Conservation (phyloP, 2,329 filamentous ascomycete species). For the Geosmithia flava region DNA sequence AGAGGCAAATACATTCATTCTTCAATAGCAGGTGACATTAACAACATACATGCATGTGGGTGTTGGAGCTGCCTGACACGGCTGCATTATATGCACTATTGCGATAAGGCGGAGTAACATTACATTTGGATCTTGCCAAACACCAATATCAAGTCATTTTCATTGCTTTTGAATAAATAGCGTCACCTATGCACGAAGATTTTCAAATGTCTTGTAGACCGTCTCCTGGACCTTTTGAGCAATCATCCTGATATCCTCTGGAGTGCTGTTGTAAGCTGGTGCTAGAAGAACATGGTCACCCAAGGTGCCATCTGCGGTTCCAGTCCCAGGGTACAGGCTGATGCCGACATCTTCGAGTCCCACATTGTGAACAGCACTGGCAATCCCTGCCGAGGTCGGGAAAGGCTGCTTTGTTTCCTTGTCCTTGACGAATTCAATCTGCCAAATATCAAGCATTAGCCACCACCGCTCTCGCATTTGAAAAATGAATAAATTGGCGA, state of each 20-base stretch:
- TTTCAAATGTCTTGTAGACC: neutral
- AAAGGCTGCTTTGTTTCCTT: conserved; percentile 14
- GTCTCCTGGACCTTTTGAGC: conserved; percentile 6
- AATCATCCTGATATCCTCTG: conserved; percentile 8
- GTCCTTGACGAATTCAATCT: conserved; percentile 15
- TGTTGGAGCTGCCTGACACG: no score
- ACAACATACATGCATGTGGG: no score
- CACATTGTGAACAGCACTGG: conserved; percentile 14
- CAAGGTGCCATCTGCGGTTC: conserved; percentile 8
- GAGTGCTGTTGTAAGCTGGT: conserved; percentile 31
- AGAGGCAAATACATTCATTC: no score
- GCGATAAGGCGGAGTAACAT: no score
- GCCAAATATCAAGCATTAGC: neutral
- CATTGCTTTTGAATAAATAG: no score
- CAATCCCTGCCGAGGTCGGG: conserved; percentile 14
- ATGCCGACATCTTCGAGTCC: conserved; percentile 30
- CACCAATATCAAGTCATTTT: no score
- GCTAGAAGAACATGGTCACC: conserved; percentile 12
- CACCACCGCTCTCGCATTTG: neutral
- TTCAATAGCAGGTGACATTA: no score
- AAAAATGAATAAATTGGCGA: neutral
- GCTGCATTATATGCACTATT: no score
- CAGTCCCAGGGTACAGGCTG: conserved; percentile 27
- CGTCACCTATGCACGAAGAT: neutral
- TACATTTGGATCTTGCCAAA: no score